phyloP scores from a whole-genome alignment of 495 filamentous ascomycete species.

The Penicillium alfredii region DNA sequence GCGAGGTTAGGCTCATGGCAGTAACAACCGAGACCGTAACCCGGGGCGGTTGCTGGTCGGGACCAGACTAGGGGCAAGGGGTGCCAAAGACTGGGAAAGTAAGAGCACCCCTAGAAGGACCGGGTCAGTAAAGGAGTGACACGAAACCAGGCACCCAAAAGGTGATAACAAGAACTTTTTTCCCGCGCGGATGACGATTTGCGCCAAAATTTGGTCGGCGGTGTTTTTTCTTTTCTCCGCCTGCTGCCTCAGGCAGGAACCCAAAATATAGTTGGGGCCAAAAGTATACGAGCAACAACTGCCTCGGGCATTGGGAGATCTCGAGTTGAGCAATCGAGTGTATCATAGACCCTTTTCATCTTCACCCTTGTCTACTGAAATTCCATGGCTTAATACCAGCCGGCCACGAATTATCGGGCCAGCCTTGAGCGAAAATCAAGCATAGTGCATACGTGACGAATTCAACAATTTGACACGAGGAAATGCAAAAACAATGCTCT shows the following conservation, averaged over 20 bases:
- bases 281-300: no score
- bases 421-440: no score
- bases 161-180: constrained; percentile 8
- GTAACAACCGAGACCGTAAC: constrained; percentile 25
- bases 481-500: constrained; percentile 21
- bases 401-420: no score
- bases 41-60: constrained; percentile 31
- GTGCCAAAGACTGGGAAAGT: constrained; percentile 11
- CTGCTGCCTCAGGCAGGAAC: constrained; percentile 26
- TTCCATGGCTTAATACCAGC: no score
- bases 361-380: no score
- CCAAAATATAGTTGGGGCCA: background rate
- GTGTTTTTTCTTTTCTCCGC: constrained; percentile 34
- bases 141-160: constrained; percentile 12
- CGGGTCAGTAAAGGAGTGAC: constrained; percentile 20
- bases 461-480: constrained; percentile 8
- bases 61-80: constrained; percentile 19
- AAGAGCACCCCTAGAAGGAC: constrained; percentile 15
- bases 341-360: no score
- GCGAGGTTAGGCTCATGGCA: constrained; percentile 46
- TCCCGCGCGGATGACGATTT: constrained; percentile 1
- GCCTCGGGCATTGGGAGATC: no score
- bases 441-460: no score
- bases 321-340: no score
- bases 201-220: constrained; percentile 36